These are phyloP conservation scores for Neofusicoccum sp. DNA, from an alignment of 2,329 filamentous ascomycete genomes.

Conservation along the genomic window DNA sequence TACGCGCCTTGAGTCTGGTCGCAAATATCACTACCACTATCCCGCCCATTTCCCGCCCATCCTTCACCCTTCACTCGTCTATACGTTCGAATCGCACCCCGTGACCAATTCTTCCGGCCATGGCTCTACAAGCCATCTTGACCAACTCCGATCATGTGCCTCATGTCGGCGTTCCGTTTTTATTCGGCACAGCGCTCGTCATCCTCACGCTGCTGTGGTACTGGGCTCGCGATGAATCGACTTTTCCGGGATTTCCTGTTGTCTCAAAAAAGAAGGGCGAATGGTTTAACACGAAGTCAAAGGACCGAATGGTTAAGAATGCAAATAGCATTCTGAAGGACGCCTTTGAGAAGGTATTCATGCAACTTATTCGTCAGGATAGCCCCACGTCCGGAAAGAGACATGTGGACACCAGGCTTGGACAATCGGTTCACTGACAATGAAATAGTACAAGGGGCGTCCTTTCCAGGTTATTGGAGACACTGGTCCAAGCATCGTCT, in stretches of 20 bases:
- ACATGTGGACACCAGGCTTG: too few species aligned
- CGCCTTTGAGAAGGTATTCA: background rate
- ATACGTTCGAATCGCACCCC: too few species aligned
- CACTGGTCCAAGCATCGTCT: background rate
- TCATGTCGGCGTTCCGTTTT: background rate
- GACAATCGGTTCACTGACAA: background rate
- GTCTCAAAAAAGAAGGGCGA: background rate
- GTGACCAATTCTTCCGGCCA: too few species aligned
- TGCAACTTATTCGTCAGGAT: background rate
- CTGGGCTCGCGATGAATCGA: background rate
- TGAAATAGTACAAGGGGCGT: background rate
- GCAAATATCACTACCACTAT: too few species aligned
- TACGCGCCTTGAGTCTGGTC: too few species aligned
- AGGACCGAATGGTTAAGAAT: background rate
- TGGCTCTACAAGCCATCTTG: background rate
- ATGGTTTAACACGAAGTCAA: conserved; percentile 2
- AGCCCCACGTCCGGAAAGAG: too few species aligned
- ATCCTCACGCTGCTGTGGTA: background rate
- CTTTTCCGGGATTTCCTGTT: conserved; percentile 1
- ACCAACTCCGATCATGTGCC: background rate
- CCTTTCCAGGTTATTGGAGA: conserved; percentile 1
- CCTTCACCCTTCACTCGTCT: too few species aligned
- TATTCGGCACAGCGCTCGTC: background rate
- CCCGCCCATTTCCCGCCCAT: too few species aligned
- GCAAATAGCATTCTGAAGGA: conserved; percentile 1